A percentile compares a stretch with the other conserved stretches of the same genome.
Evolutionary conservation across 331 rosid genomes (phyloP).

Genomic region (Arachis monticola): DNA sequence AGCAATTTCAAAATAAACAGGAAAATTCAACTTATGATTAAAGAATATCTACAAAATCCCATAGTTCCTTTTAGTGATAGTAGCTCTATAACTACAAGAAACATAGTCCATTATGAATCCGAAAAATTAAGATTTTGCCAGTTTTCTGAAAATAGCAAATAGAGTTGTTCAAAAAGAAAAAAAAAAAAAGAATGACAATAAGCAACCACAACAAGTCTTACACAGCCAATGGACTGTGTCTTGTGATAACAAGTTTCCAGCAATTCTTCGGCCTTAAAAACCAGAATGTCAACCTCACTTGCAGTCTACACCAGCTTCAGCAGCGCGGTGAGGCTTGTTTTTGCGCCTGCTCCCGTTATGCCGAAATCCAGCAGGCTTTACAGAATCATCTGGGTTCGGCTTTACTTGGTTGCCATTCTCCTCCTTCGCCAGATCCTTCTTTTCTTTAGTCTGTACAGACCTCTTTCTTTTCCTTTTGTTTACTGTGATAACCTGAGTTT

Average conservation of each 20-base stretch:
- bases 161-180: slow-evolving; percentile 37
- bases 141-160: slow-evolving; percentile 38
- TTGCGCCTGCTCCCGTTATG: slow-evolving; percentile 78
- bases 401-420: slow-evolving; percentile 52
- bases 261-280: slow-evolving; percentile 30
- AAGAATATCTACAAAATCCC: slow-evolving; percentile 43
- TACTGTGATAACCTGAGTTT: slow-evolving; percentile 47
- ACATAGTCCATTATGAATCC: slow-evolving; percentile 38
- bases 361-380: slow-evolving; percentile 67
- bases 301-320: slow-evolving; percentile 81
- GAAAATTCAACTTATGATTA: slow-evolving; percentile 32
- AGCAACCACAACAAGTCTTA: slow-evolving; percentile 44
- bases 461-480: slow-evolving; percentile 70
- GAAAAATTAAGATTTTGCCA: slow-evolving; percentile 40
- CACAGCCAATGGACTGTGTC: slow-evolving; percentile 38
- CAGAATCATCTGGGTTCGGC: slow-evolving; percentile 49
- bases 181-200: slow-evolving; percentile 38
- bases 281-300: slow-evolving; percentile 50
- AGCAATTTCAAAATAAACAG: not conserved
- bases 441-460: slow-evolving; percentile 57
- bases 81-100: slow-evolving; percentile 34
- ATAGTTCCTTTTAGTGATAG: slow-evolving; percentile 35
- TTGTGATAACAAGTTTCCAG: slow-evolving; percentile 37
- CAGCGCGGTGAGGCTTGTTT: slow-evolving; percentile 80
- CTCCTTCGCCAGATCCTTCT: slow-evolving; percentile 52